Percentiles rank a stretch among this genome's conserved stretches.
phyloP scores from a whole-genome alignment of 2,329 filamentous ascomycete species.

The Gaeumannomyces sp. region DNA sequence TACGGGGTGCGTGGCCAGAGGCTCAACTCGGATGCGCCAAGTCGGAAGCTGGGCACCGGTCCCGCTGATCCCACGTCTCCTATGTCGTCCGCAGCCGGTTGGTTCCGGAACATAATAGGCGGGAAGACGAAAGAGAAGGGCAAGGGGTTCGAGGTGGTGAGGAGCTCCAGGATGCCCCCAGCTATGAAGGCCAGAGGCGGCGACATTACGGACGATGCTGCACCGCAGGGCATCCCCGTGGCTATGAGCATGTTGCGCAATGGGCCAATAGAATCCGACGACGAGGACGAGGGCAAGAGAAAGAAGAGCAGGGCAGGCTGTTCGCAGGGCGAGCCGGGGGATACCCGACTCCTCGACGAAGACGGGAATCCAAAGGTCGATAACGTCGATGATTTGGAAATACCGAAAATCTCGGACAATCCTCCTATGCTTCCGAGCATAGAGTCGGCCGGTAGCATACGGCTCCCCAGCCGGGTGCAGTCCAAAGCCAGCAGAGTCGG shows the following conservation, averaged over 20 bases:
- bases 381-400: slow-evolving; percentile 36
- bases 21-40: slow-evolving; percentile 72
- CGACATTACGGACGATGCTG: slow-evolving; percentile 59
- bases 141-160: slow-evolving; percentile 94
- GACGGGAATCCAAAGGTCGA: slow-evolving; percentile 40
- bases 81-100: slow-evolving; percentile 81
- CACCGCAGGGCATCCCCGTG: slow-evolving; percentile 59
- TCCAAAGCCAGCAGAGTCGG: slow-evolving; percentile 43
- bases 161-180: slow-evolving; percentile 80
- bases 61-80: slow-evolving; percentile 92
- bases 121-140: slow-evolving; percentile 89
- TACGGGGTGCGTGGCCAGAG: slow-evolving; percentile 88
- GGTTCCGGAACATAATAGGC: slow-evolving; percentile 74
- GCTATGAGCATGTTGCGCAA: slow-evolving; percentile 54
- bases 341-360: slow-evolving; percentile 36
- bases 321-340: slow-evolving; percentile 18
- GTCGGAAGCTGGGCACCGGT: slow-evolving; percentile 83
- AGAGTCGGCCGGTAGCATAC: slow-evolving; percentile 52
- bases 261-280: slow-evolving; percentile 59
- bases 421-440: slow-evolving; percentile 55
- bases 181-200: slow-evolving; percentile 55
- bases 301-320: slow-evolving; percentile 23
- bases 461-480: slow-evolving; percentile 56
- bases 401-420: slow-evolving; percentile 36
- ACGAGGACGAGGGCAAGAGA: slow-evolving; percentile 38